Evolutionary conservation across 2,329 filamentous ascomycete species (phyloP), one percentile per base, ranked within the genome.

Genomic region (Pleomassaria siparia): DNA sequence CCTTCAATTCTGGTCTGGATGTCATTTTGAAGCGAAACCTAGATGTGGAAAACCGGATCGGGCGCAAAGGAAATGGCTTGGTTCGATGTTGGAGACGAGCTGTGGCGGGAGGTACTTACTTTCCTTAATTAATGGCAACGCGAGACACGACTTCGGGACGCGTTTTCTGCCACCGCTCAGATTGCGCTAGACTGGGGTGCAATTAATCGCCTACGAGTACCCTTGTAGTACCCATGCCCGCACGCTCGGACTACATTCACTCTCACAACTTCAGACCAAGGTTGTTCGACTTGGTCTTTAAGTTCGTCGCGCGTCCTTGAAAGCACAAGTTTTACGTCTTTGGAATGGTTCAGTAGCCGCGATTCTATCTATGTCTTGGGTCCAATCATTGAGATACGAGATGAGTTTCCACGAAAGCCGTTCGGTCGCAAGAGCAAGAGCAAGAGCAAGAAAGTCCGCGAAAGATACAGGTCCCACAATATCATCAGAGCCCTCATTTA

Each of bases 1-100:
- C 89, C 66, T 80, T 81, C 53, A 83, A 72, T 59, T 83, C 80
- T 11, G 80, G 80, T 53, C 80, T 70, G 29, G 79, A 81, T 44
- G 74, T 74, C 80, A 82, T 82, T 16, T 46, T 30, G 25, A 26
- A 5, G 21, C 30, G 26, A 32, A 15, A 22, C 13, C 20, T 37
- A 30, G 20, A 30, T 12, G 4, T 18, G 24, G 12, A 22, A 21
- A 10, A n/a, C 26, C 8, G 15, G 12, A 36, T 44, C 28, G 30
- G 20, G 21, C 25, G 15, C 13, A 24, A 33, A 26, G 3, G 18
- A 28, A 40, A 9, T 10, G 20, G 16, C 13, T 21, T 32, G 40
- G 10, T 4, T 10, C n/a, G 41, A 25, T 26, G 25, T 22, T n/a
- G 15, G 29, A 18, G 11, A 35, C 22, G 45, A 15, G 24, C 35